Percentiles rank a stretch among this genome's conserved stretches.
Evolutionary conservation across 148 eudicot genomes (phyloP).

Genomic region (Arctostaphylos glauca): DNA sequence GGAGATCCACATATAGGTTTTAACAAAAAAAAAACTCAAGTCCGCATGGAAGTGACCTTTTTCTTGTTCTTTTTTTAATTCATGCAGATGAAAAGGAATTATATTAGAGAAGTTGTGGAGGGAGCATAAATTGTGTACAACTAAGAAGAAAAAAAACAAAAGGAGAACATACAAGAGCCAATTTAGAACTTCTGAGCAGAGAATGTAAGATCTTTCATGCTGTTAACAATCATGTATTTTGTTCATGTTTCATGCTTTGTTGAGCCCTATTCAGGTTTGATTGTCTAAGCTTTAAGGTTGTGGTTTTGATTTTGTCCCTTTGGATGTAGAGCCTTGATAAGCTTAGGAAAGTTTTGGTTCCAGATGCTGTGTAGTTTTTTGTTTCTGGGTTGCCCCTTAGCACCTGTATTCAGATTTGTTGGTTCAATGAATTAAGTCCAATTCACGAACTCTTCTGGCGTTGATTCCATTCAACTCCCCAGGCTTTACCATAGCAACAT

Average conservation of each 20-base stretch:
- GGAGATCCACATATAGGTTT: background rate
- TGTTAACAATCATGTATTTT: background rate
- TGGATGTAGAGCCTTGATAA: background rate
- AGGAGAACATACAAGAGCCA: background rate
- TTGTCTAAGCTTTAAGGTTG: background rate
- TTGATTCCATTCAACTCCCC: background rate
- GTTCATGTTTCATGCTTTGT: background rate
- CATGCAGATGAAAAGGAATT: background rate
- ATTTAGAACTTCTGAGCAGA: background rate
- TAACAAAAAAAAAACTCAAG: background rate
- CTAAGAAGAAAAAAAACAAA: background rate
- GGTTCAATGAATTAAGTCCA: background rate
- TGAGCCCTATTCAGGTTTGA: background rate
- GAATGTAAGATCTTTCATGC: background rate
- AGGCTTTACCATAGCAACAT: background rate
- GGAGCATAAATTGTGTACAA: background rate
- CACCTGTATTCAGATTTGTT: background rate
- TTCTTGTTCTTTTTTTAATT: background rate
- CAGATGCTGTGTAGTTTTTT: background rate
- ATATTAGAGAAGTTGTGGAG: background rate
- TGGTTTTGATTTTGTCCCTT: background rate
- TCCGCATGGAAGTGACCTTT: background rate
- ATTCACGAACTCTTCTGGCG: background rate
- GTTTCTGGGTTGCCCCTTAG: background rate
- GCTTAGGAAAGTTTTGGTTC: background rate